Base-by-base conservation (phyloP, 2,329 filamentous ascomycete genomes). In the Fusarium sp. region DNA sequence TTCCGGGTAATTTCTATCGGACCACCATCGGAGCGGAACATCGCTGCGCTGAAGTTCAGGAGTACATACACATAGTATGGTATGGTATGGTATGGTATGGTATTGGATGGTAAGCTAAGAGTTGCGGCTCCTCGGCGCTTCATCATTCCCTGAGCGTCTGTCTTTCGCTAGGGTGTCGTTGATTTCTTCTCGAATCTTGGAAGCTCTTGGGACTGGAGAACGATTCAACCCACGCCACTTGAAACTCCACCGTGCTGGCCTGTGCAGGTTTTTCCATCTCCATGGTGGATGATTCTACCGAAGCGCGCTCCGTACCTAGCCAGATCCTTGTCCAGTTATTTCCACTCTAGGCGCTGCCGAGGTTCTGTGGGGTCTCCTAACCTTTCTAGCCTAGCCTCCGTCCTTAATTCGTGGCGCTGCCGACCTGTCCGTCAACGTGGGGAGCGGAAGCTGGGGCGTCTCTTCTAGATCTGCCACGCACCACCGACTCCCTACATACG, bases 241-340 rank as follows among this genome's bases (percentile, higher is more conserved):
- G 14, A n/a, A 31, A 31, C 46, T 45, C 55, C 64, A 70, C 52
- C 39, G 35, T 25, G 21, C 23, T 72, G 60, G 69, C 59, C 69
- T 66, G 54, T 72, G 69, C 69, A 45, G 44, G 33, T 48, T 60
- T 57, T 69, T 48, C 41, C 46, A 69, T 61, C 64, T 62, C 55
- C 41, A 70, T 42, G 35, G 60, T 44, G 65, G 46, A 51, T 46
- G 38, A 38, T 66, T 59, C 56, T 66, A 39, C 21, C 21, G 12
- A 48, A 76, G 61, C 69, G 69, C 73, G 73, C 60, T 74, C 73
- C 73, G 73, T 60, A 23, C 46, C 15, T 49, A 42, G 41, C 21
- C 41, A 58, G 42, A 54, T 45, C 65, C 65, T 63, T 63, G 60
- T 38, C 25, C 19, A 48, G 63, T 23, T 68, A 48, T 57, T 65